These are phyloP conservation scores for Dendrocalamus sinicus DNA, from an alignment of 176 grass and related monocot genomes.

Conservation along the genomic window DNA sequence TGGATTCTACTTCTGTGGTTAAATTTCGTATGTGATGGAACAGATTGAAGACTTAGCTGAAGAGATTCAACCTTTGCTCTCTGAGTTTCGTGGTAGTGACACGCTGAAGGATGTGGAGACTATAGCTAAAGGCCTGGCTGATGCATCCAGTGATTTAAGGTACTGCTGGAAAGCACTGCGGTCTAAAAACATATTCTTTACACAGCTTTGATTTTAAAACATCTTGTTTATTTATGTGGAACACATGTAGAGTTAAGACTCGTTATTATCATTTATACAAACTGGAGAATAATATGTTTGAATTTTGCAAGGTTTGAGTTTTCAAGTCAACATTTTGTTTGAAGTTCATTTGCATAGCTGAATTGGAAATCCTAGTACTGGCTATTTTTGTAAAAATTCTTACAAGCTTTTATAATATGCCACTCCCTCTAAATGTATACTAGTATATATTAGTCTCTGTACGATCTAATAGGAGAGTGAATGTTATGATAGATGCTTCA, in stretches of 20 bases:
- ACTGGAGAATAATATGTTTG: background rate
- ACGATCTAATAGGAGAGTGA: background rate
- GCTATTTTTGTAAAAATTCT: background rate
- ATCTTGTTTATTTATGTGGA: background rate
- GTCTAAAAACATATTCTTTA: background rate
- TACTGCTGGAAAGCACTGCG: constrained; percentile 31
- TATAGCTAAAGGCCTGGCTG: constrained; percentile 85
- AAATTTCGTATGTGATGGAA: constrained; percentile 42
- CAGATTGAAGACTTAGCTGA: constrained; percentile 94
- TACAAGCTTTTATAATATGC: background rate
- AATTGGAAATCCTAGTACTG: background rate
- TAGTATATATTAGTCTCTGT: background rate
- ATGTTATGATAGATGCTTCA: background rate
- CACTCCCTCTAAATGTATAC: background rate
- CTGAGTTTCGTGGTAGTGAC: constrained; percentile 70
- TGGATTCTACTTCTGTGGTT: constrained; percentile 15
- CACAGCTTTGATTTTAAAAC: background rate
- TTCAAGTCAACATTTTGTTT: background rate
- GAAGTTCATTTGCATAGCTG: constrained; percentile 7
- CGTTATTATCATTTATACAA: background rate
- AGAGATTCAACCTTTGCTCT: constrained; percentile 88
- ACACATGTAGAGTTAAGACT: background rate
- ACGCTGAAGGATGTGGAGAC: constrained; percentile 90
- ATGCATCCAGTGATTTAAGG: constrained; percentile 86
- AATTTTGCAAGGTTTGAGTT: background rate